These are phyloP conservation scores for Phyllosticta citrichinensis DNA, from an alignment of 2,329 filamentous ascomycete species.

Conservation along the genomic window DNA sequence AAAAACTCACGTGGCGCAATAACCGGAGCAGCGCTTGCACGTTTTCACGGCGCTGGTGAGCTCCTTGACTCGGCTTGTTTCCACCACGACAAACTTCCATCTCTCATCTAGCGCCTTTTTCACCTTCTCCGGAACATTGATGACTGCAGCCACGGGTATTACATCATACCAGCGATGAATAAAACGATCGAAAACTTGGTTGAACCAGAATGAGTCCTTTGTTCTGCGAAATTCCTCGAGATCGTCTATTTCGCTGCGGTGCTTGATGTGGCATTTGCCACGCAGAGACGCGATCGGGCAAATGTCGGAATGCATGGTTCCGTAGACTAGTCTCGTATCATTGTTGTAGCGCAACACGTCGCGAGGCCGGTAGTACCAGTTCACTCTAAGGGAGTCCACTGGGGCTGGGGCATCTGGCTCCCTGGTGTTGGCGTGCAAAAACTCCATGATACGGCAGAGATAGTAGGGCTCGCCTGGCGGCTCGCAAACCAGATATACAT, in stretches of 20 bases:
- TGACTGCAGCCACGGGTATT: conserved; percentile 81
- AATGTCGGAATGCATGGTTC: conserved; percentile 97
- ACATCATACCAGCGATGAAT: conserved; percentile 98
- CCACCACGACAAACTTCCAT: conserved; percentile 93
- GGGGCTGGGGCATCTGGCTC: conserved; percentile 54
- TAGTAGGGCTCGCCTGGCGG: conserved; percentile 98
- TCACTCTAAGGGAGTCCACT: conserved; percentile 82
- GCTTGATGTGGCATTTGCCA: conserved; percentile 84
- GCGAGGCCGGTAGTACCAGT: conserved; percentile 96
- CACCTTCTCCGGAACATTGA: conserved; percentile 91
- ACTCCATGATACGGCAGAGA: conserved; percentile 96
- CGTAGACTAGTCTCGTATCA: conserved; percentile 85
- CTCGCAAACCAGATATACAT: conserved; percentile 95
- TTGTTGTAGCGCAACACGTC: conserved; percentile 88
- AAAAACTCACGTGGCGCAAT: conserved; percentile 72
- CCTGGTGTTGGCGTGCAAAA: conserved; percentile 67
- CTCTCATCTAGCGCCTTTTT: conserved; percentile 93
- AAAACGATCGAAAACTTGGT: conserved; percentile 95
- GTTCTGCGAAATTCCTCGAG: conserved; percentile 76
- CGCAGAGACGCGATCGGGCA: conserved; percentile 86
- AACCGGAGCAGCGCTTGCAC: conserved; percentile 85
- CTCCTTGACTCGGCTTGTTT: conserved; percentile 88
- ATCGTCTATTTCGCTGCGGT: conserved; percentile 75
- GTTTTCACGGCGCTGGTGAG: conserved; percentile 91
- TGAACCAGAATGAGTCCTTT: conserved; percentile 89